These are phyloP conservation scores for Xylaria acuta DNA, from an alignment of 495 filamentous ascomycete genomes.

Conservation along the genomic window DNA sequence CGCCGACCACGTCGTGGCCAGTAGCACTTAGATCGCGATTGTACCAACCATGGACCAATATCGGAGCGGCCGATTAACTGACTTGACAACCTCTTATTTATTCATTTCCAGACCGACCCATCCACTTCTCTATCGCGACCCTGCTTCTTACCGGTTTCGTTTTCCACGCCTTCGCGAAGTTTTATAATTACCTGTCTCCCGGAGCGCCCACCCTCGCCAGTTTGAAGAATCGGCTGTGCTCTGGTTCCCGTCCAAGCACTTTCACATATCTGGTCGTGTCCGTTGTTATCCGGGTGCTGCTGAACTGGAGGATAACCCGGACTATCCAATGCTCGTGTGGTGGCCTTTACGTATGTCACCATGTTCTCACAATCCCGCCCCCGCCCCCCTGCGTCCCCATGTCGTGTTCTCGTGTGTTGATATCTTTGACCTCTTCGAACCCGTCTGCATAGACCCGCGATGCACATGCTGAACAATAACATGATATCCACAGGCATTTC, in stretches of 20 bases:
- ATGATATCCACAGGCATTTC: slow-evolving; percentile 27
- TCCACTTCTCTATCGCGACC: slow-evolving; percentile 38
- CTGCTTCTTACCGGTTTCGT: slow-evolving; percentile 31
- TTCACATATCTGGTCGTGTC: slow-evolving; percentile 33
- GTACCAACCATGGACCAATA: not conserved
- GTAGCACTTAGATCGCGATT: not conserved
- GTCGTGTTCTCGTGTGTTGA: too few relatives aligned
- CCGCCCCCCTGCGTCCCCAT: too few relatives aligned
- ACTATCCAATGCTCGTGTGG: slow-evolving; percentile 43
- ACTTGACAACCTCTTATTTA: not conserved
- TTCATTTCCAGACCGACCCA: slow-evolving; percentile 32
- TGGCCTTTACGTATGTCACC: slow-evolving; percentile 36
- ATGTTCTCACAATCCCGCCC: too few relatives aligned
- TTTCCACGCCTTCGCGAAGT: slow-evolving; percentile 30
- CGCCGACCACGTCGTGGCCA: not conserved
- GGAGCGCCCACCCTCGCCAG: slow-evolving; percentile 15
- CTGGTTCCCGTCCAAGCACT: slow-evolving; percentile 24
- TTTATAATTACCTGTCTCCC: slow-evolving; percentile 10
- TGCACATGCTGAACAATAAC: not conserved
- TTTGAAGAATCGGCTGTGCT: slow-evolving; percentile 27
- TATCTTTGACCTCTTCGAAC: not conserved
- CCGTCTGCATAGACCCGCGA: not conserved
- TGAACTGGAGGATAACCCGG: slow-evolving; percentile 37
- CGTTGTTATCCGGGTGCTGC: slow-evolving; percentile 31
- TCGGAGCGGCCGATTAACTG: not conserved